A percentile compares a stretch with the other conserved stretches of the same genome.
Conservation (phyloP, 208 protist species). For the Trypanosoma brucei region DNA sequence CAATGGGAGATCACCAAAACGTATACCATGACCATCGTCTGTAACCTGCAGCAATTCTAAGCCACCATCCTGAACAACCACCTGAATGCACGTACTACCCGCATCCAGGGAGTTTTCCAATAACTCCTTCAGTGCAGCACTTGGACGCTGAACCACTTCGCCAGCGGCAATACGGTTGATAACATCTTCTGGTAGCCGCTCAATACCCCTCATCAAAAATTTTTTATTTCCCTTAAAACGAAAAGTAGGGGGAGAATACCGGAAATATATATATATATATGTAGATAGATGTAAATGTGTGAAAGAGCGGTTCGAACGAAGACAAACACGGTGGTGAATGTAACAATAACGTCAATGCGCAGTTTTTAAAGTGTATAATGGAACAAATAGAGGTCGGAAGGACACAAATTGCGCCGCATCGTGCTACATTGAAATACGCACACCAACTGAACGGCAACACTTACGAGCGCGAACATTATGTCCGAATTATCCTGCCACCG, state of each 20-base stretch:
- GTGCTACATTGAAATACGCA: too few species aligned
- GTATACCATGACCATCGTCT: constrained; percentile 97
- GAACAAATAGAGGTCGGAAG: too few species aligned
- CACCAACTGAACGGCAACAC: too few species aligned
- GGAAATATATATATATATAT: constrained; percentile 1
- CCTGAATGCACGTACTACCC: constrained; percentile 81
- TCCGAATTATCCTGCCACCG: too few species aligned
- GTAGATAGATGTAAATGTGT: background rate
- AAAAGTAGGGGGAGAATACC: constrained; percentile 12
- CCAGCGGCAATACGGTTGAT: constrained; percentile 97
- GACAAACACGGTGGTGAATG: too few species aligned
- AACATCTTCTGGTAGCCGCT: constrained; percentile 88
- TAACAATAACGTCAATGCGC: too few species aligned
- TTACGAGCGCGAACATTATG: too few species aligned
- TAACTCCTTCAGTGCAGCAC: constrained; percentile 97
- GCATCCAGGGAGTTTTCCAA: constrained; percentile 98
- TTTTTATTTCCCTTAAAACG: constrained; percentile 1
- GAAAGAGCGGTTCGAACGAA: too few species aligned
- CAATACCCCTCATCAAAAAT: constrained; percentile 61
- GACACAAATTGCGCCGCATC: too few species aligned
- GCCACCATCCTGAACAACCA: constrained; percentile 91
- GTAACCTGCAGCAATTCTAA: constrained; percentile 95
- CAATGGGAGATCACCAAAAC: constrained; percentile 91
- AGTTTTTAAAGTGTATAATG: too few species aligned
- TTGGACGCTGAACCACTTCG: constrained; percentile 97